Base-by-base conservation (phyloP, 345 rosid genomes). In the Eucalyptus polyanthemos region DNA sequence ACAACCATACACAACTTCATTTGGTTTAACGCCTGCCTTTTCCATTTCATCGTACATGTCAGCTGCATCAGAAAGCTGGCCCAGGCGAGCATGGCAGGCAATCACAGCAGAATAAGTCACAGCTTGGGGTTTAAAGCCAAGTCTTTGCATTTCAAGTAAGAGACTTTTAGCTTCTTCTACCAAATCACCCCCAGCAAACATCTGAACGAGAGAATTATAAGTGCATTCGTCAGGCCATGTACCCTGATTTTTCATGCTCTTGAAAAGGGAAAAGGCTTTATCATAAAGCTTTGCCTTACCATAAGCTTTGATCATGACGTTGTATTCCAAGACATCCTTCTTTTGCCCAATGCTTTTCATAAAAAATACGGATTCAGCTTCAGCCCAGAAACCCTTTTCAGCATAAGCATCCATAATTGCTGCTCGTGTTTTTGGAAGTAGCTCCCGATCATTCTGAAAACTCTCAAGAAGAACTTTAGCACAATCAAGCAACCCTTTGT, bases 201-300 rank as follows among this genome's bases (percentile, higher is more conserved):
- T 97, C 93, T 97, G 98, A 53, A 95, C 90, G 45, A 96, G 93
- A 86, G 99, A 96, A 90, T 96, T 96, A 88, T 94, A 96, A 27
- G 99, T 96, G 91, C 96, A 95, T 24, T 94, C 95, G 89, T 97
- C 99, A 13, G 99, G 99, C 97, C 98, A 96, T 85, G 94, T 93
- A 42, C 99, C 99, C 29, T 93, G 95, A 31, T 95, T 94, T 93
- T 95, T 97, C 99, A 97, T 96, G 90, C 87, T 93, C 91, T 93
- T 96, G 91, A 95, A 95, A 88, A 97, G 94, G 88, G 94, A 95
- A 90, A 94, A 91, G 49, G 99, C 98, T 94, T 97, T 95, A 90
- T 96, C 99, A 87, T 95, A 95, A 92, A 95, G 94, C 87, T 92
- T 94, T 6, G 94, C 97, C 92, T 90, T 97, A n/a, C 99, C 99